These are phyloP conservation scores for Heterobasidion parviporum DNA, from an alignment of 1,284 basidiomycete genomes.

Conservation along the genomic window DNA sequence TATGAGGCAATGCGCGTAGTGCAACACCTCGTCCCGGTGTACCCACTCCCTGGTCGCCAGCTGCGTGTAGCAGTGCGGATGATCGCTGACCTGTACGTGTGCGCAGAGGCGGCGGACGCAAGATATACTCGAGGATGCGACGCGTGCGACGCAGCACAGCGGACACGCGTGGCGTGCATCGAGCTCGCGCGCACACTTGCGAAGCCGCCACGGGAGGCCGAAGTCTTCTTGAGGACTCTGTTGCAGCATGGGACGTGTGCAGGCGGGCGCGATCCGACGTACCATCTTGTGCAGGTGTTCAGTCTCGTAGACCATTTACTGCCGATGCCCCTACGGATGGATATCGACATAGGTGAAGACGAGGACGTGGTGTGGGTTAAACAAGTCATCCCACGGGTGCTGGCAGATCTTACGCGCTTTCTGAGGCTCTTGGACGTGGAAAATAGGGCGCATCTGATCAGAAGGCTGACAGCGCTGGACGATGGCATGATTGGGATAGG, in stretches of 20 bases:
- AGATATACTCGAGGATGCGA: conserved; percentile 31
- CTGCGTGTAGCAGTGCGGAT: conserved; percentile 34
- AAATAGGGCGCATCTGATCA: conserved; percentile 44
- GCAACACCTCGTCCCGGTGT: conserved; percentile 32
- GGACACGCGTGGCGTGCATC: conserved; percentile 39
- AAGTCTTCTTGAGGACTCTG: conserved; percentile 44
- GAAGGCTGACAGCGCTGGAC: conserved; percentile 50
- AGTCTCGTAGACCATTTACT: conserved; percentile 49
- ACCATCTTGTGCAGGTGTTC: conserved; percentile 47
- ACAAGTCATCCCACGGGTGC: conserved; percentile 45
- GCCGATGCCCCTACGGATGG: conserved; percentile 24
- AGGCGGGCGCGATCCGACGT: conserved; percentile 41
- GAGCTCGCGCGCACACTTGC: conserved; percentile 37
- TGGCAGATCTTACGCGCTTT: conserved; percentile 47
- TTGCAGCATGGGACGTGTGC: conserved; percentile 36
- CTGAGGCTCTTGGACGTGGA: conserved; percentile 47
- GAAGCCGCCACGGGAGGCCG: conserved; percentile 26
- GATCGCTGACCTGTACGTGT: conserved; percentile 48
- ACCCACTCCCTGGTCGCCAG: conserved; percentile 41
- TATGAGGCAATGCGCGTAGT: conserved; percentile 48
- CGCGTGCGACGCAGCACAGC: conserved; percentile 33
- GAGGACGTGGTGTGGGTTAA: conserved; percentile 37
- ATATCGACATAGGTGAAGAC: conserved; percentile 16
- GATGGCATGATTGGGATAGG: conserved; percentile 48
- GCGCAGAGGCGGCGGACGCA: conserved; percentile 38